phyloP scores from a whole-genome alignment of 2,329 filamentous ascomycete species.

The Arthroderma uncinatum region DNA sequence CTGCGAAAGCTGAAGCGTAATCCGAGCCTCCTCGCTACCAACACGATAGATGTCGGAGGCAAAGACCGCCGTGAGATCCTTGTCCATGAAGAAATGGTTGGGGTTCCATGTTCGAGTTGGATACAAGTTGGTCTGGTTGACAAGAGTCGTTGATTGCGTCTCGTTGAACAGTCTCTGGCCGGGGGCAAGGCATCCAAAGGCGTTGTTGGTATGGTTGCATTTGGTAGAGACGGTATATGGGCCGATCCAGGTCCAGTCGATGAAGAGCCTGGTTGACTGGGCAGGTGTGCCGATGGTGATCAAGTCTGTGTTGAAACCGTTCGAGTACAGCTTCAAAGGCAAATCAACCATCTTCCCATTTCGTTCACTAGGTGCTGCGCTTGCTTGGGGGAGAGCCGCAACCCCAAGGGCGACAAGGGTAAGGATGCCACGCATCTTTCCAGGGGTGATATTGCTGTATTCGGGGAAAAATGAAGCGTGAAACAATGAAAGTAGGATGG shows the following conservation, averaged over 20 bases:
- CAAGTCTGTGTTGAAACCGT: constrained; percentile 11
- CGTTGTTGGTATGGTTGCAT: constrained; percentile 10
- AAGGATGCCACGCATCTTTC: constrained; percentile 2
- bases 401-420: constrained; percentile 5
- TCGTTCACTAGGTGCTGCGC: neutral
- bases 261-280: constrained; percentile 10
- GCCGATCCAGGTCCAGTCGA: constrained; percentile 16
- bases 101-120: constrained; percentile 14
- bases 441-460: neutral
- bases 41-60: constrained; percentile 12
- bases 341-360: constrained; percentile 6
- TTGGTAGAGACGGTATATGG: constrained; percentile 9
- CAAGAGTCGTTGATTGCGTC: constrained; percentile 9
- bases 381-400: neutral
- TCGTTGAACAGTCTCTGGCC: constrained; percentile 14
- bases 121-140: constrained; percentile 10
- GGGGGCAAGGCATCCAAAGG: constrained; percentile 9
- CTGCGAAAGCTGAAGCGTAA: constrained; percentile 13
- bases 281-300: constrained; percentile 12
- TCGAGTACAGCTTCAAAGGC: constrained; percentile 11
- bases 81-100: constrained; percentile 15
- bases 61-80: constrained; percentile 12
- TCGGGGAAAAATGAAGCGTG: neutral
- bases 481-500: neutral
- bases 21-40: constrained; percentile 5